Conservation (phyloP, 1,139 yeast species). For the Yamadazyma conglobata region DNA sequence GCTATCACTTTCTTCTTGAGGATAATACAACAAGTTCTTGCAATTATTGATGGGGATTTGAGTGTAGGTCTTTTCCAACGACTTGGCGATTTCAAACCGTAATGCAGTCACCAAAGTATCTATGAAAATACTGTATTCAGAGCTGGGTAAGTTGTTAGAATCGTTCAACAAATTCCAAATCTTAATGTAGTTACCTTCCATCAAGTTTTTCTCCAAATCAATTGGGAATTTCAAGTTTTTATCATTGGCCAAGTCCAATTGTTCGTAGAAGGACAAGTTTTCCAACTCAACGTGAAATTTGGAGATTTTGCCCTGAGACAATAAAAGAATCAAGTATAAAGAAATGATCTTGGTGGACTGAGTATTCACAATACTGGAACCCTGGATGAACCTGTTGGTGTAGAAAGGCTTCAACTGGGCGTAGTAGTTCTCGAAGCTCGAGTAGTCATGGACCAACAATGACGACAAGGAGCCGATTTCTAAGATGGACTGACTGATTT, state of each 20-base stretch:
- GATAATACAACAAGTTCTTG: slow-evolving; percentile 72
- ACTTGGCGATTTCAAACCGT: slow-evolving; percentile 83
- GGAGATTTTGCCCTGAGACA: slow-evolving; percentile 81
- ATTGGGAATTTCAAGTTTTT: slow-evolving; percentile 77
- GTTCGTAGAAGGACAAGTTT: slow-evolving; percentile 51
- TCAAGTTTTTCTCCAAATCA: slow-evolving; percentile 84
- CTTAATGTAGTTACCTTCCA: slow-evolving; percentile 95
- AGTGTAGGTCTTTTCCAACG: slow-evolving; percentile 76
- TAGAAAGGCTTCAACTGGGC: slow-evolving; percentile 80
- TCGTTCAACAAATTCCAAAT: slow-evolving; percentile 76
- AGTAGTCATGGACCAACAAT: slow-evolving; percentile 60
- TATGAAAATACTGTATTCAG: slow-evolving; percentile 58
- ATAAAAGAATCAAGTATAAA: slow-evolving; percentile 67
- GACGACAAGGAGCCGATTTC: slow-evolving; percentile 85
- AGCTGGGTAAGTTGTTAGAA: slow-evolving; percentile 49
- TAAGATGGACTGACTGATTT: slow-evolving; percentile 74
- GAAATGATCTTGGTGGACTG: slow-evolving; percentile 73
- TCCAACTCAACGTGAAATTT: slow-evolving; percentile 90
- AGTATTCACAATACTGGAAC: slow-evolving; percentile 49
- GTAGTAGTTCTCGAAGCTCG: slow-evolving; percentile 65
- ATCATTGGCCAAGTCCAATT: slow-evolving; percentile 44
- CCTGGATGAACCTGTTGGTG: slow-evolving; percentile 43
- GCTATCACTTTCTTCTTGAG: slow-evolving; percentile 54
- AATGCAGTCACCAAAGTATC: slow-evolving; percentile 69
- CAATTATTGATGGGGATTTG: slow-evolving; percentile 79